phyloP scores from a whole-genome alignment of 305 asterid genomes.

The Fraxinus greggii region DNA sequence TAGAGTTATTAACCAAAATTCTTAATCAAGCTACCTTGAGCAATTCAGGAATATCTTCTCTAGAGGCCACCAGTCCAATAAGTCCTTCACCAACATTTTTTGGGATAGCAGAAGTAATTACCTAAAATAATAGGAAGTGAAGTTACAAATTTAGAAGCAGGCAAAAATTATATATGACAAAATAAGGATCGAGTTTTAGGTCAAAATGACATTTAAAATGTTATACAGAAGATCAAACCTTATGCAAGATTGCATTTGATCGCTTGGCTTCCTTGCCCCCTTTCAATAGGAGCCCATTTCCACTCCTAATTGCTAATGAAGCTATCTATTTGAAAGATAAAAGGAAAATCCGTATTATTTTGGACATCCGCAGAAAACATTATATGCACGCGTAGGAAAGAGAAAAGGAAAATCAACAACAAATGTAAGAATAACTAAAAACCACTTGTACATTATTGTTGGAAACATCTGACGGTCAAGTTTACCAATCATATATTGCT shows the following conservation, averaged over 20 bases:
- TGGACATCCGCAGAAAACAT: background rate
- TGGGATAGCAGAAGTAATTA: conserved; percentile 59
- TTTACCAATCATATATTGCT: background rate
- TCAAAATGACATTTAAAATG: background rate
- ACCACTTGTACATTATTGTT: background rate
- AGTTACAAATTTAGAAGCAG: background rate
- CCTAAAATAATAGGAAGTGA: conserved; percentile 26
- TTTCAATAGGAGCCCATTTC: conserved; percentile 68
- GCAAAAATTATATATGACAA: background rate
- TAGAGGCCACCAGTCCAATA: conserved; percentile 60
- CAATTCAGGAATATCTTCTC: conserved; percentile 68
- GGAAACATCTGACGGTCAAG: background rate
- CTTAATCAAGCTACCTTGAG: conserved; percentile 43
- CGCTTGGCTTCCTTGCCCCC: conserved; percentile 73
- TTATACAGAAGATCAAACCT: conserved; percentile 27
- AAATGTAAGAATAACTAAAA: background rate
- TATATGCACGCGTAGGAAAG: background rate
- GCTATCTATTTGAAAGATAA: conserved; percentile 47
- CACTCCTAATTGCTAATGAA: conserved; percentile 65
- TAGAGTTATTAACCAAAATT: background rate
- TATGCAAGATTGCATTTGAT: conserved; percentile 63
- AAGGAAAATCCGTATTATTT: background rate
- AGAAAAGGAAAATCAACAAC: background rate
- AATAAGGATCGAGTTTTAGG: background rate
- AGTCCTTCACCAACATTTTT: conserved; percentile 55